A percentile compares a stretch with the other conserved stretches of the same genome.
These are phyloP conservation scores for Allantophomopsis lycopodina DNA, from an alignment of 2,329 filamentous ascomycete species.

Conservation along the genomic window DNA sequence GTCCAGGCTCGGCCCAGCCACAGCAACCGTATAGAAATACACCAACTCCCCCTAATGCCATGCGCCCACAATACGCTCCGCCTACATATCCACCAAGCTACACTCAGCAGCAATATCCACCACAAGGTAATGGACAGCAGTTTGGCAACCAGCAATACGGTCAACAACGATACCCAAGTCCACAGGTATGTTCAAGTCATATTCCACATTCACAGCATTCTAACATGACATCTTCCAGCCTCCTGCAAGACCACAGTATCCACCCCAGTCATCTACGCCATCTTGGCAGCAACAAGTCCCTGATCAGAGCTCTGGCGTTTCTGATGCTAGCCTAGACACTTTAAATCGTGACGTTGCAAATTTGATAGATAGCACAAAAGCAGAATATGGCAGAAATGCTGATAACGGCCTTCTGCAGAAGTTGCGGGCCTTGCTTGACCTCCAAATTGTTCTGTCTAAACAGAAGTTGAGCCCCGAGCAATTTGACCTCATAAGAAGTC, in stretches of 20 bases:
- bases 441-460: slow-evolving; percentile 67
- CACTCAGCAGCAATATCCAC: slow-evolving; percentile 18
- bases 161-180: slow-evolving; percentile 4
- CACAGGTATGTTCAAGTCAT: slow-evolving; percentile 10
- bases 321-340: slow-evolving; percentile 51
- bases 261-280: slow-evolving; percentile 22
- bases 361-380: slow-evolving; percentile 59
- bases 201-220: too few species aligned
- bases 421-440: slow-evolving; percentile 71
- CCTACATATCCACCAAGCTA: slow-evolving; percentile 14
- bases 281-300: slow-evolving; percentile 17
- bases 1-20: slow-evolving; percentile 30
- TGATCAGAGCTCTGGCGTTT: slow-evolving; percentile 13
- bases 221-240: too few species aligned
- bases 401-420: slow-evolving; percentile 66
- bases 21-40: slow-evolving; percentile 52
- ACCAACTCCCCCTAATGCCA: slow-evolving; percentile 52
- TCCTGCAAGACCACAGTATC: slow-evolving; percentile 13
- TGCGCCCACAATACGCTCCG: slow-evolving; percentile 22
- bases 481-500: slow-evolving; percentile 70
- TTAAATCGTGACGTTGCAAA: slow-evolving; percentile 74
- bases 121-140: slow-evolving; percentile 9
- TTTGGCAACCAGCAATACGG: slow-evolving; percentile 6
- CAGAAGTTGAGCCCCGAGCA: slow-evolving; percentile 70
- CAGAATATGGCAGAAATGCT: slow-evolving; percentile 62